A percentile compares a stretch with the other conserved stretches of the same genome.
Evolutionary conservation across 2,329 filamentous ascomycete genomes (phyloP).

Genomic region (Hypoxylon sp.): DNA sequence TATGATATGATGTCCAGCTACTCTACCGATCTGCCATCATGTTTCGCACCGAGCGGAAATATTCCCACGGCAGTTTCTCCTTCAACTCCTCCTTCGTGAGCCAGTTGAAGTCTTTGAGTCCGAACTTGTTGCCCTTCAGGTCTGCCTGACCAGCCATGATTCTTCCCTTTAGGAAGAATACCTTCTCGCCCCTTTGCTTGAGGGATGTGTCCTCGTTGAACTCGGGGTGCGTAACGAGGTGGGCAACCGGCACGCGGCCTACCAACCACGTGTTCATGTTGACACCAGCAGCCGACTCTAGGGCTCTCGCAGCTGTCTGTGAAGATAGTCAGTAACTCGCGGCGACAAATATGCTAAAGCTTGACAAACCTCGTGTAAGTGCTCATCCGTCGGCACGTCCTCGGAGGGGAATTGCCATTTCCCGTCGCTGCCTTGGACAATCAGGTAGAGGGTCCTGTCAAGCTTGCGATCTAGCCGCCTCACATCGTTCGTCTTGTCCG

Average conservation of each 20-base stretch:
- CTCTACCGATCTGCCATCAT: constrained; percentile 83
- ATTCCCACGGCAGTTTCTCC: constrained; percentile 72
- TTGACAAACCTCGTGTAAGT: constrained; percentile 80
- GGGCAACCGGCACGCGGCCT: constrained; percentile 88
- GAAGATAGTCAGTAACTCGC: constrained; percentile 39
- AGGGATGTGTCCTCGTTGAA: constrained; percentile 59
- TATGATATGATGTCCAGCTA: constrained; percentile 14
- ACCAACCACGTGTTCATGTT: constrained; percentile 99
- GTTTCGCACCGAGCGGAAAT: constrained; percentile 81
- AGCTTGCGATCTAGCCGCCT: constrained; percentile 83
- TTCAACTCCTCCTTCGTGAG: constrained; percentile 88
- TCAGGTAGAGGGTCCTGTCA: constrained; percentile 85
- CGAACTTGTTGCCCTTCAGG: constrained; percentile 76
- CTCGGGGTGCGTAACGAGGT: constrained; percentile 71
- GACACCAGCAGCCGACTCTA: constrained; percentile 81
- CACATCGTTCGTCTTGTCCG: constrained; percentile 80
- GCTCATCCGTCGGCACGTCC: constrained; percentile 76
- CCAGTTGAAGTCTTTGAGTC: constrained; percentile 90
- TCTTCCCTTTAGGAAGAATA: constrained; percentile 94
- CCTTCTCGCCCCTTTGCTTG: constrained; percentile 76
- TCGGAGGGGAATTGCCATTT: constrained; percentile 87
- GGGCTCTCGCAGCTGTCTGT: constrained; percentile 84
- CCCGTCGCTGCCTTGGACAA: constrained; percentile 79
- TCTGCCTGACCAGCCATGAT: constrained; percentile 98
- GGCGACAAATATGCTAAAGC: neutral